A percentile compares a stretch with the other conserved stretches of the same genome.
Conservation (phyloP, 2,329 filamentous ascomycete species). For the Pseudopyricularia cyperi region DNA sequence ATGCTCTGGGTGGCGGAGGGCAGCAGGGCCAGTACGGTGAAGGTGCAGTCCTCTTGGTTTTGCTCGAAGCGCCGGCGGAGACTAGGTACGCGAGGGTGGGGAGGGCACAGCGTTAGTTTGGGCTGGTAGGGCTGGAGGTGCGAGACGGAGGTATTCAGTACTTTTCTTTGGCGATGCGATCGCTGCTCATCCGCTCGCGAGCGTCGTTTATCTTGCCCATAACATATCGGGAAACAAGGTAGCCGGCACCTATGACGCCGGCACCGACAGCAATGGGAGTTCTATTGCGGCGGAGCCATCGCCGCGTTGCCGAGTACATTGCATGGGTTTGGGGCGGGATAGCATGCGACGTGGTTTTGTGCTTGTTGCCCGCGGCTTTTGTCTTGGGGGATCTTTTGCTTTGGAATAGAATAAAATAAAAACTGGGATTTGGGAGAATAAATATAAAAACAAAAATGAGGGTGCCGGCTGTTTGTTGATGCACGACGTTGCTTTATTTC, state of each 20-base stretch:
- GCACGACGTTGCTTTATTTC: neutral
- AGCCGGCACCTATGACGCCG: constrained; percentile 78
- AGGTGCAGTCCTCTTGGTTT: constrained; percentile 97
- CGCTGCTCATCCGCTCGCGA: constrained; percentile 90
- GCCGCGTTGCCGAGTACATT: constrained; percentile 62
- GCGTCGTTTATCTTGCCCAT: constrained; percentile 84
- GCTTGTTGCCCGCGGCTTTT: too few species aligned
- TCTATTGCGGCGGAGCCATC: constrained; percentile 87
- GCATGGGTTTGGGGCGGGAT: neutral
- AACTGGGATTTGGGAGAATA: neutral
- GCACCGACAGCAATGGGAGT: constrained; percentile 80
- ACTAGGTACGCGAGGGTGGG: constrained; percentile 31
- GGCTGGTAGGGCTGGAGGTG: neutral
- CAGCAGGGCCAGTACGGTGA: constrained; percentile 89
- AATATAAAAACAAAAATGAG: neutral
- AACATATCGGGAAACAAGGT: constrained; percentile 87
- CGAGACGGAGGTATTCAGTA: constrained; percentile 27
- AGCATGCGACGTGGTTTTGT: neutral
- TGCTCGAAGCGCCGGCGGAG: constrained; percentile 93
- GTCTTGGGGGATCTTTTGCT: too few species aligned
- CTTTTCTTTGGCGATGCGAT: constrained; percentile 95
- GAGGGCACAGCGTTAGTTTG: too few species aligned
- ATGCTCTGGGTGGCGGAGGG: constrained; percentile 87
- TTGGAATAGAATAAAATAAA: too few species aligned
- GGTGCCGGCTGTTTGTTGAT: neutral